These are phyloP conservation scores for Macroventuria anomochaeta DNA, from an alignment of 2,329 filamentous ascomycete species.

Conservation along the genomic window DNA sequence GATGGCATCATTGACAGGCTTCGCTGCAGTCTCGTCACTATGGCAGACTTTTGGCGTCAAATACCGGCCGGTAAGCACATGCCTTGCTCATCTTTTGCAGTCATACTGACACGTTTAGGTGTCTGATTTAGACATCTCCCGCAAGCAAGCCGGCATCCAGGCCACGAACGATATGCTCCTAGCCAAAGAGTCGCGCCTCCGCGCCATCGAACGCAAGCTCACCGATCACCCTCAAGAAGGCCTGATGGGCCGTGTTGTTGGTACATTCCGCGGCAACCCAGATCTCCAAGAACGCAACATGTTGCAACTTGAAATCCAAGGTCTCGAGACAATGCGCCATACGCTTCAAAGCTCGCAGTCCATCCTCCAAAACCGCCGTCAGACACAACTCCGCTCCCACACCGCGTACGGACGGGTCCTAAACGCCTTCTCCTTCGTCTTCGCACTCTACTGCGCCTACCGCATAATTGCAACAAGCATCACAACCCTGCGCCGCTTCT, in stretches of 20 bases:
- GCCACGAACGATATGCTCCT: conserved; percentile 80
- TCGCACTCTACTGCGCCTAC: conserved; percentile 84
- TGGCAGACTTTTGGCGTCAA: conserved; percentile 82
- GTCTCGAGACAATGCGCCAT: conserved; percentile 79
- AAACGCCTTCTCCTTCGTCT: conserved; percentile 69
- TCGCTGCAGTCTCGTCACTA: conserved; percentile 84
- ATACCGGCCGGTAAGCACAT: conserved; percentile 58
- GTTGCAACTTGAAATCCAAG: conserved; percentile 76
- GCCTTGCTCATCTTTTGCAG: background rate
- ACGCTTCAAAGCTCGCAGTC: conserved; percentile 71
- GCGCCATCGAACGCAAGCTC: conserved; percentile 71
- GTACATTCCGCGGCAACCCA: conserved; percentile 69
- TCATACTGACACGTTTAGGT: conserved; percentile 49
- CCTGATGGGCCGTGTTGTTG: conserved; percentile 76
- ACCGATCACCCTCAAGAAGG: conserved; percentile 58
- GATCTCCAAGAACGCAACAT: conserved; percentile 61
- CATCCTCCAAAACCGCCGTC: conserved; percentile 67
- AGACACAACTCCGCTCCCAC: conserved; percentile 69
- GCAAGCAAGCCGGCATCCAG: conserved; percentile 80
- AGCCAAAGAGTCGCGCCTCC: conserved; percentile 75
- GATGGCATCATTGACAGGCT: conserved; percentile 88
- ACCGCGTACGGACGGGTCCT: conserved; percentile 71
- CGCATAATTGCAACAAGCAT: conserved; percentile 76
- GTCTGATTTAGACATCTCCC: conserved; percentile 74
- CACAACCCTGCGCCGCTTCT: conserved; percentile 69